These are phyloP conservation scores for Thelephora terrestris DNA, from an alignment of 1,284 basidiomycete genomes.

Conservation along the genomic window DNA sequence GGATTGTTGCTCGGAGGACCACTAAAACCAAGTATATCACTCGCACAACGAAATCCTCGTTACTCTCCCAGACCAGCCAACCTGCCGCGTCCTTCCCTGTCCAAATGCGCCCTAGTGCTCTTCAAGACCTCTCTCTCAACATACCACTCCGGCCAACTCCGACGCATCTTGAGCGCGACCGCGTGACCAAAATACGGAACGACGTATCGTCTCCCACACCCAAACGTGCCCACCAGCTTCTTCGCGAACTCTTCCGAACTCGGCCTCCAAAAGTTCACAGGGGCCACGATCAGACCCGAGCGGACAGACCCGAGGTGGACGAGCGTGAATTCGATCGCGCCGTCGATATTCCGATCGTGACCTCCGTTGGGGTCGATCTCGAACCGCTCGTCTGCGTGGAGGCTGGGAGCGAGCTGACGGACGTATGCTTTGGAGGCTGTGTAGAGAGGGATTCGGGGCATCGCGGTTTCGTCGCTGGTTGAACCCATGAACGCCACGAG, in stretches of 20 bases:
- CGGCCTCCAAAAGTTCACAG: constrained; percentile 11
- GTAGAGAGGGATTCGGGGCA: constrained; percentile 17
- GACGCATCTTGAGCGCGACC: neutral
- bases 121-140: too few relatives aligned
- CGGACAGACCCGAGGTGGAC: constrained; percentile 15
- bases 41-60: too few relatives aligned
- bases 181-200: constrained; percentile 10
- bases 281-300: constrained; percentile 9
- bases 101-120: too few relatives aligned
- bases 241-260: constrained; percentile 13
- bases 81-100: too few relatives aligned
- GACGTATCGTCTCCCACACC: constrained; percentile 13
- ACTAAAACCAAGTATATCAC: too few relatives aligned
- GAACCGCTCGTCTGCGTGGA: constrained; percentile 19
- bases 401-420: constrained; percentile 14
- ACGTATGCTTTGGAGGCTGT: constrained; percentile 18
- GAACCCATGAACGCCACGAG: constrained; percentile 19
- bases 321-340: constrained; percentile 7
- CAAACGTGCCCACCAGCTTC: constrained; percentile 11
- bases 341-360: constrained; percentile 12
- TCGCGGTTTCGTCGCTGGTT: constrained; percentile 13
- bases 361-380: too few relatives aligned
- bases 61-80: too few relatives aligned
- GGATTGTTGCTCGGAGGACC: too few relatives aligned
- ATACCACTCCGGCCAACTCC: too few relatives aligned